A percentile compares a stretch with the other conserved stretches of the same genome.
Evolutionary conservation across 2,329 filamentous ascomycete species (phyloP).

Genomic region (Pezizomycotina sp.): DNA sequence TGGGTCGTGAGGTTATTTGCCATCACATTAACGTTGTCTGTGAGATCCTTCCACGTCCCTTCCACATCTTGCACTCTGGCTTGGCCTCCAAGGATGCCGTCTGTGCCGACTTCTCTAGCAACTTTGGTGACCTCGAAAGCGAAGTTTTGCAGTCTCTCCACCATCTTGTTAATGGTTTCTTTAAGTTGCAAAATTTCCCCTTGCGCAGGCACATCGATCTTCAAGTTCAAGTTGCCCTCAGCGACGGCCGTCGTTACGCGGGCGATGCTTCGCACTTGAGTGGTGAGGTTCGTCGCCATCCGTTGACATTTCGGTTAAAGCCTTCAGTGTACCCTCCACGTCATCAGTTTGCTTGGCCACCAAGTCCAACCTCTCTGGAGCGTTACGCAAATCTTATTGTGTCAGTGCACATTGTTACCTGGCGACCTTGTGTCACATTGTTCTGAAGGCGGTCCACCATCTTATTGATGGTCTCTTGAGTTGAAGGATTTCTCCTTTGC

Average conservation of each 20-base stretch:
- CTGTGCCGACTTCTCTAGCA: conserved; percentile 87
- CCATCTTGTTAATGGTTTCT: conserved; percentile 97
- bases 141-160: conserved; percentile 93
- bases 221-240: conserved; percentile 82
- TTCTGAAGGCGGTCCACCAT: conserved; percentile 98
- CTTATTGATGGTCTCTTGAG: conserved; percentile 96
- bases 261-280: conserved; percentile 93
- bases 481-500: conserved; percentile 78
- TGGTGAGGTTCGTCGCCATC: conserved; percentile 98
- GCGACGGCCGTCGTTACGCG: conserved; percentile 92
- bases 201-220: conserved; percentile 83
- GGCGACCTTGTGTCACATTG: conserved; percentile 90
- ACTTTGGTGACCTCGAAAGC: conserved; percentile 90
- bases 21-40: conserved; percentile 79
- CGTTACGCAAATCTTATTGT: no score
- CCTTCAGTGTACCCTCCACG: conserved; percentile 92
- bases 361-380: conserved; percentile 72
- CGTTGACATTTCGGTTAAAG: conserved; percentile 89
- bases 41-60: conserved; percentile 94
- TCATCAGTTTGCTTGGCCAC: conserved; percentile 87
- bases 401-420: no score
- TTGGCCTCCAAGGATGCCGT: conserved; percentile 84
- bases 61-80: conserved; percentile 74
- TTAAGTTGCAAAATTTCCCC: conserved; percentile 93
- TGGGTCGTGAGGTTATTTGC: conserved; percentile 73